These are phyloP conservation scores for Coemansia umbellata DNA, from an alignment of 192 early-diverging fungal genomes.

Conservation along the genomic window DNA sequence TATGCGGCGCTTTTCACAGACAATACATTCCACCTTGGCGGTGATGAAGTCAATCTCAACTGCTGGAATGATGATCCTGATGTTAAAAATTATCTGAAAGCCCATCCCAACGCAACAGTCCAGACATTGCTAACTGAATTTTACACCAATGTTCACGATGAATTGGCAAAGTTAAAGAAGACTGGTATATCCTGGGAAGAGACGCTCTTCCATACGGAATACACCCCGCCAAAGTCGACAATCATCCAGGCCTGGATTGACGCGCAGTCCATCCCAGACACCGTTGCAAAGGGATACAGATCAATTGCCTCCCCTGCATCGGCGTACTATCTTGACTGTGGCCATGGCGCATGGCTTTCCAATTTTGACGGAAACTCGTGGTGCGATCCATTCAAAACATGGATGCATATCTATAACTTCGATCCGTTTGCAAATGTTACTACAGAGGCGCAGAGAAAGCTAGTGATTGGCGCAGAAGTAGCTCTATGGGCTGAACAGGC, in stretches of 20 bases:
- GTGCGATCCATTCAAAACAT: conserved; percentile 73
- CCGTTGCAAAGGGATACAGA: conserved; percentile 61
- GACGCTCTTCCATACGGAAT: conserved; percentile 55
- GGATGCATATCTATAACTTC: conserved; percentile 69
- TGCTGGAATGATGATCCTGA: conserved; percentile 62
- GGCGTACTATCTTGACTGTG: conserved; percentile 74
- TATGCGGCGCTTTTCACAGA: conserved; percentile 67
- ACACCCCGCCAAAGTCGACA: conserved; percentile 58
- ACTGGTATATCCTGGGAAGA: conserved; percentile 81
- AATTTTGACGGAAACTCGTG: conserved; percentile 65
- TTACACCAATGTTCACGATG: conserved; percentile 53
- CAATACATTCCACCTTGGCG: conserved; percentile 68
- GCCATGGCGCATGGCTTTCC: conserved; percentile 69
- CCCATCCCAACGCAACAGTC: conserved; percentile 28
- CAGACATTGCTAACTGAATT: conserved; percentile 49
- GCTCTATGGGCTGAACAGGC: conserved; percentile 70
- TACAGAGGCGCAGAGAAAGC: conserved; percentile 47
- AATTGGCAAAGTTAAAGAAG: conserved; percentile 49
- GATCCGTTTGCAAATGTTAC: conserved; percentile 59
- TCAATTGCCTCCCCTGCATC: conserved; percentile 60
- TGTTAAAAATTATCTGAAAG: conserved; percentile 36
- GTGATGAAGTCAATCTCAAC: conserved; percentile 69
- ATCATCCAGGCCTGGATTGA: conserved; percentile 73
- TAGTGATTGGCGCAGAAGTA: conserved; percentile 67
- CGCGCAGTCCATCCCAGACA: conserved; percentile 53